Base-by-base conservation (phyloP, 1,139 yeast species). In the Pichia sp. region DNA sequence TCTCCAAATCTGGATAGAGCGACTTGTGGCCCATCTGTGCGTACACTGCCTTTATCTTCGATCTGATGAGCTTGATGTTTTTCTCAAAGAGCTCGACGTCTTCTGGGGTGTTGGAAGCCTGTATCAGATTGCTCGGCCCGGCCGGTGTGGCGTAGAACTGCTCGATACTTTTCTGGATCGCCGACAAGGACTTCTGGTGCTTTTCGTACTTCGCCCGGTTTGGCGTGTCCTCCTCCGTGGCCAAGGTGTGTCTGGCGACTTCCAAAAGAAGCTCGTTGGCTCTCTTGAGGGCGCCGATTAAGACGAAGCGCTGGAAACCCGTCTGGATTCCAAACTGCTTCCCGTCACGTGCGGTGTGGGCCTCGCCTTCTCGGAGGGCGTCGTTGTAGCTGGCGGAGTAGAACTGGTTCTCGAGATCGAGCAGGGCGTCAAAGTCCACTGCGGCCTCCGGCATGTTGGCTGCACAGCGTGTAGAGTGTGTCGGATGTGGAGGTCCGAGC, bases 241-340 rank as follows among this genome's bases (percentile, higher is more conserved):
- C 42, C 46, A 6, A 45, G 29, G n/a, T 47, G 16, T 16, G 10
- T n/a, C 42, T 26, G 30, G 10, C 19, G 30, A 82, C 76, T 32
- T 42, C 45, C 3, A 42, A 13, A 7, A 42, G 45, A 10, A 53
- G 60, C 2, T 68, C 66, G 0, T 72, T 61, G 16, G 77, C 64
- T 2, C 75, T 78, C 47, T 69, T 67, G 2, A 79, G 71, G 56
- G 77, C 79, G 1, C 85, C 85, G 1, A 81, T 67, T 1, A 79
- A 65, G 31, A 80, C 59, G 60, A 77, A 79, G 54, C 83, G 64
- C 63, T 81, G 85, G 60, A 78, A 80, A 1, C 84, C 85, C 0
- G 85, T 80, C 62, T 81, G 85, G 54, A 77, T 76, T 0, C 85
- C 85, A 57, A 74, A 76, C 59, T 78, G 78, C 62, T 78, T 79